Conservation (phyloP, 2,329 filamentous ascomycete genomes). For the Thermothelomyces thermophilus region DNA sequence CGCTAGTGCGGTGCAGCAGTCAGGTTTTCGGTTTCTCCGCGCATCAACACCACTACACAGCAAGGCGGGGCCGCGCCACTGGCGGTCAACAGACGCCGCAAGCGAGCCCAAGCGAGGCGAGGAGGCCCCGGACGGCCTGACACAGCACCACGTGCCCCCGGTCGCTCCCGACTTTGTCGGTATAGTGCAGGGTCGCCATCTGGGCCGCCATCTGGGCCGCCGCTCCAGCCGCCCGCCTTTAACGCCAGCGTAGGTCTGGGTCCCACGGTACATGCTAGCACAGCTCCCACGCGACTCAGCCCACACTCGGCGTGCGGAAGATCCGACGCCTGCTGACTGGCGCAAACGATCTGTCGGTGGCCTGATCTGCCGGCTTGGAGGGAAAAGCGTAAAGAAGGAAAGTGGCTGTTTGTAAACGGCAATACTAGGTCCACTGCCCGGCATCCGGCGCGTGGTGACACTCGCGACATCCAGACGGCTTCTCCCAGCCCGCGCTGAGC, state of each 20-base stretch:
- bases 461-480: no score
- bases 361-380: neutral
- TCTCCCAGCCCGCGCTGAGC: no score
- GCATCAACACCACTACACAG: no score
- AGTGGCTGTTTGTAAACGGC: neutral
- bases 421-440: neutral
- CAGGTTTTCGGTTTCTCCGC: no score
- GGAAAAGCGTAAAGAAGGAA: neutral
- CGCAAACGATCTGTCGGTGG: neutral
- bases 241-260: neutral
- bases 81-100: neutral
- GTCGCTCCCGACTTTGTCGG: neutral
- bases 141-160: conserved; percentile 1
- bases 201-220: conserved; percentile 5
- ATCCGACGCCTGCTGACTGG: neutral
- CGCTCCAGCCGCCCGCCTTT: conserved; percentile 8
- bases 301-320: neutral
- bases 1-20: no score
- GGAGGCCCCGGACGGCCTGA: neutral
- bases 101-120: conserved; percentile 1
- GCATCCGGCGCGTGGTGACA: neutral
- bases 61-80: neutral
- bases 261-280: neutral
- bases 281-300: neutral
- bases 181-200: no score